Evolutionary conservation across 345 rosid genomes (phyloP), one percentile per base, ranked within the genome.

Genomic region (Moricandia arvensis): DNA sequence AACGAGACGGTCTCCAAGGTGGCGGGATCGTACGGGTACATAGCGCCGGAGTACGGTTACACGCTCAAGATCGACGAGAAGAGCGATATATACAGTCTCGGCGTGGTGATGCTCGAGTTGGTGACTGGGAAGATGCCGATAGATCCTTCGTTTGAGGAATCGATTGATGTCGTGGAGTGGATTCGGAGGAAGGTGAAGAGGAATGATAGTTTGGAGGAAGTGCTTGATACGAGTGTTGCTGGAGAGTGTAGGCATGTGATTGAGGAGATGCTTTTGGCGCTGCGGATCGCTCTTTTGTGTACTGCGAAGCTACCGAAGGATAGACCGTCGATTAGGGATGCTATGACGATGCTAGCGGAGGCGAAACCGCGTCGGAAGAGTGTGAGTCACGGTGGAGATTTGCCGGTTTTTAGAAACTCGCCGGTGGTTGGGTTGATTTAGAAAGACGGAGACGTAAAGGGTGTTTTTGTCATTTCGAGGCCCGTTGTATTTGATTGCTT

Each of bases 41-140:
- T 93, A 68, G 98, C 97, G 17, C 98, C 97, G 0, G 96, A 94
- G 84, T 94, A 91, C 9, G 97, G 97, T 55, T 94, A 91, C 77
- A 85, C 95, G 10, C 67, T 90, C 59, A 94, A 89, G 86, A 88
- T 94, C 1, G 91, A 89, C 51, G 97, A 88, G 82, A 91, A 87
- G 89, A 94, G 90, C n/a, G 96, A 94, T 74, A 82, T 90, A 26
- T 94, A 94, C 71, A 91, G 97, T 64, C 79, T 84, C 1, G 95
- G 97, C 0, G 91, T 94, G 0, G 93, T 91, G 57, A 89, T 94
- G 68, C 59, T 91, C 34, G 97, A 94, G 86, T 83, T 90, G 69
- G 71, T 93, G 60, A 87, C 98, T 0, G 97, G 94, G 74, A 91
- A 83, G 72, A 87, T 76, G 86, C 97, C 98, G 35, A 72, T 90